Evolutionary conservation across 352 stramenopile species (phyloP).

Genomic region (Globisporangium orthogonon): DNA sequence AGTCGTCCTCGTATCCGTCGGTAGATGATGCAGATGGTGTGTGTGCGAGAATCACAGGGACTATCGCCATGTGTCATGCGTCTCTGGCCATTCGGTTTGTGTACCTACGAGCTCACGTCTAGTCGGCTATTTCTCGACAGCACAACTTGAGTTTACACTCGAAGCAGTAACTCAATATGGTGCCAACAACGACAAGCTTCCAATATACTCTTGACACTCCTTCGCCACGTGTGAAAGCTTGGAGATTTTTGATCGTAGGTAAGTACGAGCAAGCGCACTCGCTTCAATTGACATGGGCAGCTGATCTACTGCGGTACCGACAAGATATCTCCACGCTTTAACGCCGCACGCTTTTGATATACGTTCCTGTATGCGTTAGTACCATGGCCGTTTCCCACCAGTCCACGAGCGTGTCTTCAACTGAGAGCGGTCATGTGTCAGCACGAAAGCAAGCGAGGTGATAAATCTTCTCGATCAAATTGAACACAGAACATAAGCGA

Average conservation of each 20-base stretch:
- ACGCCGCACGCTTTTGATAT: slow-evolving; percentile 15
- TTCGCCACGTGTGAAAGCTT: too few relatives aligned
- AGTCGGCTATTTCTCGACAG: too few relatives aligned
- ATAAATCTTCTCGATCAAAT: slow-evolving; percentile 2
- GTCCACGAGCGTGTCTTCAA: slow-evolving; percentile 19
- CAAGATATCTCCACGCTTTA: slow-evolving; percentile 10
- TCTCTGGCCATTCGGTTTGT: too few relatives aligned
- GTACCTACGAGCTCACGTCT: too few relatives aligned
- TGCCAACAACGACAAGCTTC: too few relatives aligned
- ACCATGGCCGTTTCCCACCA: slow-evolving; percentile 20
- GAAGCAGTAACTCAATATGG: too few relatives aligned
- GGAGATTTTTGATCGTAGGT: too few relatives aligned
- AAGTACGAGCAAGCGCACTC: not conserved
- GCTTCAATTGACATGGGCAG: slow-evolving; percentile 19
- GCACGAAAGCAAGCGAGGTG: slow-evolving; percentile 5
- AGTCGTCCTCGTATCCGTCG: not conserved
- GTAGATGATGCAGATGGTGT: not conserved
- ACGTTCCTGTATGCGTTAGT: slow-evolving; percentile 21
- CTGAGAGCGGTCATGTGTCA: slow-evolving; percentile 1
- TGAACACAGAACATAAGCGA: slow-evolving; percentile 4
- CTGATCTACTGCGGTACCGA: slow-evolving; percentile 21
- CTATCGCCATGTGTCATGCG: not conserved
- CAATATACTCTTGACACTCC: too few relatives aligned
- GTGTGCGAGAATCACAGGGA: not conserved
- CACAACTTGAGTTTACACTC: too few relatives aligned